Conservation (phyloP, 2,329 filamentous ascomycete species). For the Monosporascus sp. region DNA sequence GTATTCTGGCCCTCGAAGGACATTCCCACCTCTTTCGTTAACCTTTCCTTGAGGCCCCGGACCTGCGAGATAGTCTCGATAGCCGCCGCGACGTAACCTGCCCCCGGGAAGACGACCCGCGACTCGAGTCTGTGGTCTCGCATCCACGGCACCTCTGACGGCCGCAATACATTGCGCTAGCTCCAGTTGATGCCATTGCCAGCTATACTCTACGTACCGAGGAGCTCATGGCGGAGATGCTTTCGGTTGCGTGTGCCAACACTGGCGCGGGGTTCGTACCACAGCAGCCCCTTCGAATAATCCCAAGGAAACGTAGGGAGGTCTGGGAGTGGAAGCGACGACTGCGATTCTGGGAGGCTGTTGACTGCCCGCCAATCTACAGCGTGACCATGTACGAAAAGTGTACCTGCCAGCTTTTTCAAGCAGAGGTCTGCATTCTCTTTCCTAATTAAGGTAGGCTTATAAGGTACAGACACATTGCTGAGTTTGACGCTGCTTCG, state of each 20-base stretch:
- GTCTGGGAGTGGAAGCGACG: too few species aligned
- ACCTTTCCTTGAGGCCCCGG: too few species aligned
- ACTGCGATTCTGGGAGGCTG: neutral
- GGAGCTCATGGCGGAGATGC: neutral
- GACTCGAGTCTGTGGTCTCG: too few species aligned
- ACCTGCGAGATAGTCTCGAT: neutral
- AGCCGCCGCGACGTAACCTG: neutral
- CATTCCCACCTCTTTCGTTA: too few species aligned
- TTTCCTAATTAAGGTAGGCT: neutral
- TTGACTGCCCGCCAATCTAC: conserved; percentile 2
- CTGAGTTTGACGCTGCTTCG: conserved; percentile 7
- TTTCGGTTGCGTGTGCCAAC: neutral
- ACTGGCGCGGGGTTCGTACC: neutral
- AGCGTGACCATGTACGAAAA: conserved; percentile 1
- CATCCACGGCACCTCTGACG: too few species aligned
- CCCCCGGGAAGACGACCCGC: too few species aligned
- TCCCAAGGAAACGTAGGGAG: neutral
- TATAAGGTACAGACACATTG: neutral
- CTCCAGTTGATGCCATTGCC: neutral
- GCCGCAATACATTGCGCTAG: neutral
- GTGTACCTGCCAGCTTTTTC: conserved; percentile 2
- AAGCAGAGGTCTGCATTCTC: conserved; percentile 1
- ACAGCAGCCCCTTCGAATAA: neutral
- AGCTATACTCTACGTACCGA: neutral
- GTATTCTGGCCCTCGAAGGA: neutral